These are phyloP conservation scores for Pachyrhizus erosus DNA, from an alignment of 306 rosid species.

Conservation along the genomic window DNA sequence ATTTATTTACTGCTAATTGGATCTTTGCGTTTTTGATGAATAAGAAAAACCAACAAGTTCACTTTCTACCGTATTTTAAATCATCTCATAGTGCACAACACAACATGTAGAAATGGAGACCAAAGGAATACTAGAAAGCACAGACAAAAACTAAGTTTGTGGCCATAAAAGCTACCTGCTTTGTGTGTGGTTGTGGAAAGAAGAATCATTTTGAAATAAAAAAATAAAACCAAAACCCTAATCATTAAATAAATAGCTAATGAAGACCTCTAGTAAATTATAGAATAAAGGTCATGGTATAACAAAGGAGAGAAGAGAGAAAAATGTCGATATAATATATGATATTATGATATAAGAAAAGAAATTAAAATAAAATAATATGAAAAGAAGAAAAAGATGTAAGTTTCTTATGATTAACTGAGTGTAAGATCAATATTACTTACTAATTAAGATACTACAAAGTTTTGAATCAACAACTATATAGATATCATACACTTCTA, in stretches of 20 bases:
- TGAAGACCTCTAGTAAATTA: not conserved
- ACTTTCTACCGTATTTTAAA: not conserved
- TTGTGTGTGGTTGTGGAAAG: not conserved
- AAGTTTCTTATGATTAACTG: no score
- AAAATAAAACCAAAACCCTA: not conserved
- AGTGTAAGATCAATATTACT: no score
- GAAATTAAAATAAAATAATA: no score
- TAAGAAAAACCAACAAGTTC: not conserved
- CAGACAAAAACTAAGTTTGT: not conserved
- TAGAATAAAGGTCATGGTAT: not conserved
- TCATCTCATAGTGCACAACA: not conserved
- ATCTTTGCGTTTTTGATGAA: not conserved
- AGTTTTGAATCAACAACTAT: no score
- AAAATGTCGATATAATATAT: no score
- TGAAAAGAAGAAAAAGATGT: no score
- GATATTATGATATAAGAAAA: no score
- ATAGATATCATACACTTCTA: not conserved
- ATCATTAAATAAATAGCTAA: not conserved
- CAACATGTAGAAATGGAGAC: not conserved
- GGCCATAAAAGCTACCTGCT: slow-evolving; percentile 6
- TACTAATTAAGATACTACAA: no score
- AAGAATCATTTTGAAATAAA: no score
- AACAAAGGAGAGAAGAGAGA: no score
- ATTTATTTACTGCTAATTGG: no score
- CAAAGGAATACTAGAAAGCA: not conserved